A percentile compares a stretch with the other conserved stretches of the same genome.
Conservation (phyloP, 257 asterid species). For the Orobanche coerulescens region DNA sequence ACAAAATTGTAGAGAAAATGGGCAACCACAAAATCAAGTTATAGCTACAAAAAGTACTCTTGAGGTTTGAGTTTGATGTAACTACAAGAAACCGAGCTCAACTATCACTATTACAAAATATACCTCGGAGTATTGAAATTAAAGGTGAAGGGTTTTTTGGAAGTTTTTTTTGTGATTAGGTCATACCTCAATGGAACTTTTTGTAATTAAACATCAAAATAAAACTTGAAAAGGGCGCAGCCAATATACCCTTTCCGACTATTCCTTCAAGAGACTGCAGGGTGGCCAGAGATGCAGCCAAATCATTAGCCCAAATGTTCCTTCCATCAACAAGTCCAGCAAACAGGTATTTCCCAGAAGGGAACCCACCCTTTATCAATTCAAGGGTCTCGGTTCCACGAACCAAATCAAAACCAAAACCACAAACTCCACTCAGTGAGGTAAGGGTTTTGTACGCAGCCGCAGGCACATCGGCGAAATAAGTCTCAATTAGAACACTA, state of each 20-base stretch:
- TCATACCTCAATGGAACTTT: too few species aligned
- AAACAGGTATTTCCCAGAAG: conserved; percentile 81
- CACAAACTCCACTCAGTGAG: conserved; percentile 62
- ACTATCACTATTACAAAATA: too few species aligned
- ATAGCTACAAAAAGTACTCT: too few species aligned
- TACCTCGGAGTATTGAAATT: too few species aligned
- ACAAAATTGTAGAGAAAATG: background rate
- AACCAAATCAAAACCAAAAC: conserved; percentile 79
- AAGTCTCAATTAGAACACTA: conserved; percentile 63
- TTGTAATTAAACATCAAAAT: too few species aligned
- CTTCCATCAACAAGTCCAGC: conserved; percentile 99
- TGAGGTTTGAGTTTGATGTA: too few species aligned
- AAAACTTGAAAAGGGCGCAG: too few species aligned
- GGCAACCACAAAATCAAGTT: conserved; percentile 1
- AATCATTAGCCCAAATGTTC: conserved; percentile 98
- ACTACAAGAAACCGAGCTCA: too few species aligned
- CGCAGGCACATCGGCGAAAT: conserved; percentile 80
- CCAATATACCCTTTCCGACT: conserved; percentile 74
- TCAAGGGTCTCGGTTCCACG: conserved; percentile 81
- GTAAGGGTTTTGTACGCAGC: conserved; percentile 71
- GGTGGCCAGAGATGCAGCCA: conserved; percentile 52
- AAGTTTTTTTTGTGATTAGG: too few species aligned
- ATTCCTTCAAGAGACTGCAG: conserved; percentile 65
- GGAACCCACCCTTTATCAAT: conserved; percentile 71
- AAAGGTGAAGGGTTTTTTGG: too few species aligned